Base-by-base conservation (phyloP, 129 eudicot genomes). In the Arctium lappa region DNA sequence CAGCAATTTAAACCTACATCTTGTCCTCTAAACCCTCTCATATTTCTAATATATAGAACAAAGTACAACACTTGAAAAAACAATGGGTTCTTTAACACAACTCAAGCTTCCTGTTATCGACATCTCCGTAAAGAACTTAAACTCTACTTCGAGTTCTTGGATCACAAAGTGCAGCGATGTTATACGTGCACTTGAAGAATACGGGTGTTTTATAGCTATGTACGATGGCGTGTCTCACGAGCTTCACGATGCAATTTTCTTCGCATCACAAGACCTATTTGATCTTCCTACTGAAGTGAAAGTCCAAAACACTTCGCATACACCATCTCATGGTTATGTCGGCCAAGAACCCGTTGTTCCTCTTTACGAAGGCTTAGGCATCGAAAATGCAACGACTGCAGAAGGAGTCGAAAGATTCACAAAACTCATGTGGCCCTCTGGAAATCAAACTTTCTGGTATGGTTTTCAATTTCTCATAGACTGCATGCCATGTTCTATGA, bases 381-480 rank as follows among this genome's bases (percentile, higher is more conserved):
- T 89, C 29, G 89, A 79, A 79, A 80, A 87, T 60, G 81, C 86
- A 72, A 85, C 87, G n/a, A 82, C 87, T 56, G 56, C 50, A 3
- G 80, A 79, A 56, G 87, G 90, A 39, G 86, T 81, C 48, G 81
- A 82, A 30, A 65, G 50, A 27, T 89, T 89, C 75, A 80, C 87
- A 3, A 86, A 84, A 42, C 73, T 81, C 88, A 90, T 90, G 93
- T 90, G 91, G 93, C 91, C 93, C 22, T 74, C 78, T 0, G 88
- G 86, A 60, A 87, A 87, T 48, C 76, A 48, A 11, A 16, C 29
- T 69, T 87, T 85, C 84, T 73, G 86, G 89, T 82, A 86, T 5
- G 53, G 39, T 31, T 33, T 36, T 42, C 29, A 3, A 22, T 22
- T 22, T 22, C 27, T 22, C 27, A 22, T 6, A 27, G 3, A 5